Percentiles rank a stretch among this genome's conserved stretches.
These are phyloP conservation scores for Xerophyta viscosa DNA, from an alignment of 106 monocot species.

Conservation along the genomic window DNA sequence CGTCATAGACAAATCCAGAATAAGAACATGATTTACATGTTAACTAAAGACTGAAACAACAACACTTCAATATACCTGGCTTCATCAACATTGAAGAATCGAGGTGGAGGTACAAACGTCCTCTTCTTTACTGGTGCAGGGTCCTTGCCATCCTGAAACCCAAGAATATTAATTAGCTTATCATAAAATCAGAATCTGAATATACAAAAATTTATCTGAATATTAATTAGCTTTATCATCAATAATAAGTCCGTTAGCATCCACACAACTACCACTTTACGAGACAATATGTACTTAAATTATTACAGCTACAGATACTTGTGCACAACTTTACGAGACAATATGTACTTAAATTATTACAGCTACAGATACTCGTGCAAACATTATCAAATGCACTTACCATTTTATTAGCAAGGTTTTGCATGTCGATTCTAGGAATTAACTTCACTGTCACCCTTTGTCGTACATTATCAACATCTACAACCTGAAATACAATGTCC, in stretches of 20 bases:
- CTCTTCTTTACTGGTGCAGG: constrained; percentile 70
- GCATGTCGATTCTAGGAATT: constrained; percentile 91
- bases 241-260: no score
- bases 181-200: no score
- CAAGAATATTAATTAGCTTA: not conserved
- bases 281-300: no score
- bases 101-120: constrained; percentile 82
- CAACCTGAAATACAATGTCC: constrained; percentile 46
- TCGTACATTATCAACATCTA: constrained; percentile 96
- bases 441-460: constrained; percentile 92
- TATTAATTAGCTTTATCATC: no score
- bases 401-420: constrained; percentile 76
- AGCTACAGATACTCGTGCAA: no score
- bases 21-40: not conserved
- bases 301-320: no score
- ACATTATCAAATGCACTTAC: no score
- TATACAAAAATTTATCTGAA: no score
- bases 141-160: constrained; percentile 76
- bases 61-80: constrained; percentile 46
- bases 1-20: not conserved
- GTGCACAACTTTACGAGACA: no score
- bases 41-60: constrained; percentile 1
- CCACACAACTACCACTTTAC: no score
- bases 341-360: no score
- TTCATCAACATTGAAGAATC: constrained; percentile 92